Base-by-base conservation (phyloP, 1,284 basidiomycete species). In the Ceratobasidium sp. region DNA sequence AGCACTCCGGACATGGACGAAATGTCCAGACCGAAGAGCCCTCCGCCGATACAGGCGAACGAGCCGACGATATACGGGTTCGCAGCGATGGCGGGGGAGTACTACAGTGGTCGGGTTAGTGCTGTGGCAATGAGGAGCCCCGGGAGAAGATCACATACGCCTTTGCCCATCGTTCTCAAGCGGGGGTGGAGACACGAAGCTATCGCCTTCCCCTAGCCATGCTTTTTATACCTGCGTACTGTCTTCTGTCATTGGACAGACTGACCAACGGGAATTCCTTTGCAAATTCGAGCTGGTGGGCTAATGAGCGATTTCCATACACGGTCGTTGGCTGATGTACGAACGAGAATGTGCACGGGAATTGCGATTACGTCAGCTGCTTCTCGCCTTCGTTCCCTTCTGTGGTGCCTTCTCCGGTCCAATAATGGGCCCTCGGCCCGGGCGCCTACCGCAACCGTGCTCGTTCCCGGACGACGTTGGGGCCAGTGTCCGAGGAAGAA, bases 1-100 rank as follows among this genome's bases (percentile, higher is more conserved):
- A 93, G 84, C 67, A 93, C 91, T n/a, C 91, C 92, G 79, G 92
- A 92, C 93, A 94, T 93, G 83, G 91, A 91, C 79, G 90, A 93
- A 82, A 94, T 94, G 87, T 94, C 93, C 85, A 93, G 83, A 82
- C 93, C 92, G 83, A 93, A 93, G 61, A 94, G 88, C 73, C 91
- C 91, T 80, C 93, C 93, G 71, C 93, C 92, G 80, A 94, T 94
- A 83, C 92, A 93, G 84, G 93, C 92, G 84, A 94, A 94, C 20
- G 91, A 90, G 42, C 93, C 92, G 20, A 80, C 80, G 70, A 82
- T 78, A 71, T 81, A 81, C 65, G 54, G 66, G 62, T 67, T 59
- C 59, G 54, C 76, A 42, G 66, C 56, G 46, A 64, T 61, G 65
- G 65, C 56, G 66, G 76, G 66, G 54, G 66, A 69, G 50, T 66